phyloP scores from a whole-genome alignment of 1,284 basidiomycete genomes.

The Tremellales sp. region DNA sequence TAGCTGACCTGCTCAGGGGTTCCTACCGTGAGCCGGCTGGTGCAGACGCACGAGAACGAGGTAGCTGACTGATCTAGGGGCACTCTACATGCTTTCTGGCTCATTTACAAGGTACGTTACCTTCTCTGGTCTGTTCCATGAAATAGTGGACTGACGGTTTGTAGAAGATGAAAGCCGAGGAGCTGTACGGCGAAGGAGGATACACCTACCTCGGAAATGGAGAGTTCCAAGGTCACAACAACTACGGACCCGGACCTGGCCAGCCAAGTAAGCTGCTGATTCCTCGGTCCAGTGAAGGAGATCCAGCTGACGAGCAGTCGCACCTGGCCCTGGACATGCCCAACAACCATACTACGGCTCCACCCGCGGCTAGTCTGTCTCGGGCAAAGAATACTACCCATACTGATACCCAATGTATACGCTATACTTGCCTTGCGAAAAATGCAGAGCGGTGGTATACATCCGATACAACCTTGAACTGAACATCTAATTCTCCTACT shows the following conservation, averaged over 20 bases:
- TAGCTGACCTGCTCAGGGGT: constrained; percentile 13
- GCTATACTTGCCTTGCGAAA: too few relatives aligned
- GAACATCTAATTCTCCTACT: constrained; percentile 29
- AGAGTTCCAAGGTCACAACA: constrained; percentile 33
- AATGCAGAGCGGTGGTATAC: too few relatives aligned
- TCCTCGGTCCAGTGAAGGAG: not conserved
- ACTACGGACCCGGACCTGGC: constrained; percentile 1
- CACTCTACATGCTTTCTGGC: constrained; percentile 53
- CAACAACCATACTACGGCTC: constrained; percentile 32
- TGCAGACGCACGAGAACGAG: too few relatives aligned
- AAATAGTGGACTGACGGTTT: constrained; percentile 43
- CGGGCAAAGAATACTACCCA: too few relatives aligned
- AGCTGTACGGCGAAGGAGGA: constrained; percentile 64
- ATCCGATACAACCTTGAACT: not conserved
- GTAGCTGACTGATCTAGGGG: too few relatives aligned
- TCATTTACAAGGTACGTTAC: constrained; percentile 27
- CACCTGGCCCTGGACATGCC: constrained; percentile 4
- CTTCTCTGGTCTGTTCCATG: too few relatives aligned
- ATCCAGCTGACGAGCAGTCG: not conserved
- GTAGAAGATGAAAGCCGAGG: constrained; percentile 72
- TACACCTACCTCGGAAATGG: constrained; percentile 52
- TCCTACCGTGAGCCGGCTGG: constrained; percentile 21
- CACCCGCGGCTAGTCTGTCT: constrained; percentile 8
- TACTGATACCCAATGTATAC: too few relatives aligned
- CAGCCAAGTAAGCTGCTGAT: constrained; percentile 3